Evolutionary conservation across 176 grass and related monocot genomes (phyloP).

Genomic region (Aegilops tauschii): DNA sequence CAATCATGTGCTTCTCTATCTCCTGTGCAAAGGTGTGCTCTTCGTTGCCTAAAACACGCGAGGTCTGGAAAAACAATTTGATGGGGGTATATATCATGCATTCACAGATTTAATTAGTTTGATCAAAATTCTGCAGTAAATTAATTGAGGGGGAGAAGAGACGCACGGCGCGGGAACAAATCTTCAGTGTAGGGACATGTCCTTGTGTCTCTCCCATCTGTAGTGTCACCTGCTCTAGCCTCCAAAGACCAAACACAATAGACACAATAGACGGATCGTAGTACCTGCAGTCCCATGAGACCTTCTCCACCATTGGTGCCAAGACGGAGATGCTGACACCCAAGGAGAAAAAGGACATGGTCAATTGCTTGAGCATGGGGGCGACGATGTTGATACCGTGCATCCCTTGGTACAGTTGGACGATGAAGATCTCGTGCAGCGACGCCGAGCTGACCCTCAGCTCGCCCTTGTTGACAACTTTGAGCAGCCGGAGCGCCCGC

Average conservation of each 20-base stretch:
- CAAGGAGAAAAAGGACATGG: not conserved
- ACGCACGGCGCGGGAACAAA: not conserved
- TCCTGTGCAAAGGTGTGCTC: not conserved
- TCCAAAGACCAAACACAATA: not conserved
- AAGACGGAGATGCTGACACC: not conserved
- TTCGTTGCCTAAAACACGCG: too few relatives aligned
- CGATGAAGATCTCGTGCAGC: not conserved
- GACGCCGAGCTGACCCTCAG: not conserved
- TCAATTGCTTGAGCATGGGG: not conserved
- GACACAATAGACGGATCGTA: too few relatives aligned
- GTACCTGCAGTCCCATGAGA: not conserved
- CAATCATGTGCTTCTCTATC: not conserved
- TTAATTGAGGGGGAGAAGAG: not conserved
- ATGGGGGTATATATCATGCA: not conserved
- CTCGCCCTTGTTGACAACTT: fast-evolving
- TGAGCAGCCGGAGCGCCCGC: not conserved
- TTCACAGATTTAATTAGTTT: not conserved
- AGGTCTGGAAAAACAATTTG: not conserved
- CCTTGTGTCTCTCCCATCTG: not conserved
- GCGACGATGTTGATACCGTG: not conserved
- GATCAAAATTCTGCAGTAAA: not conserved
- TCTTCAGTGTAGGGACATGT: not conserved
- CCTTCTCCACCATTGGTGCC: not conserved
- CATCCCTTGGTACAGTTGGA: too few relatives aligned
- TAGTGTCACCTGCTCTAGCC: not conserved